These are phyloP conservation scores for Elsinoe necatrix DNA, from an alignment of 2,329 filamentous ascomycete species.

Conservation along the genomic window DNA sequence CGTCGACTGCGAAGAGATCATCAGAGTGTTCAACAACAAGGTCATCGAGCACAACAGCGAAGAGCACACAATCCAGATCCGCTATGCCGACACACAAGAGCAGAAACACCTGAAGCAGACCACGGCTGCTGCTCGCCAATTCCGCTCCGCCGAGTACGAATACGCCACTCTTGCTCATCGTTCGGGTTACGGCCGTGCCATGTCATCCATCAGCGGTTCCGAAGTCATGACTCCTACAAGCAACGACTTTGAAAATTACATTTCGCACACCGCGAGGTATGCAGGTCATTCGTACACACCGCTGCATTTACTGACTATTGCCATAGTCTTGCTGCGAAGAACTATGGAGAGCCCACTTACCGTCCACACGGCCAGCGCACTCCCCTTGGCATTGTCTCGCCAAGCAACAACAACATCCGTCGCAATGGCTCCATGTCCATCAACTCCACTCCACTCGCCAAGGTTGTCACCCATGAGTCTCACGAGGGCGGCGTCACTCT, in stretches of 20 bases:
- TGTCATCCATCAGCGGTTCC: slow-evolving; percentile 14
- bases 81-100: slow-evolving; percentile 91
- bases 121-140: slow-evolving; percentile 88
- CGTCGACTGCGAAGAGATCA: slow-evolving; percentile 82
- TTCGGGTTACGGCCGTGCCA: not conserved
- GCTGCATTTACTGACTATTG: not conserved
- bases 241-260: slow-evolving; percentile 33
- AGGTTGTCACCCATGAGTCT: slow-evolving; percentile 8
- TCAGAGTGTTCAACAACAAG: slow-evolving; percentile 73
- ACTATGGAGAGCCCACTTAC: slow-evolving; percentile 28
- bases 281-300: not conserved
- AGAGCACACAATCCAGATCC: slow-evolving; percentile 80
- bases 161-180: slow-evolving; percentile 26
- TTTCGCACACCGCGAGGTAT: slow-evolving; percentile 24
- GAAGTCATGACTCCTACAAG: slow-evolving; percentile 20
- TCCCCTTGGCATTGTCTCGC: slow-evolving; percentile 23
- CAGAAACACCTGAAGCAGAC: slow-evolving; percentile 96
- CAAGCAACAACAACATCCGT: slow-evolving; percentile 23
- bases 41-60: slow-evolving; percentile 53
- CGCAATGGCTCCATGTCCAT: slow-evolving; percentile 13
- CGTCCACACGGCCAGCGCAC: slow-evolving; percentile 22
- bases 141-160: slow-evolving; percentile 86
- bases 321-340: slow-evolving; percentile 25
- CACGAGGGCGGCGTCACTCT: slow-evolving; percentile 15
- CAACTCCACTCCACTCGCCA: slow-evolving; percentile 17